Base-by-base conservation (phyloP, 2,329 filamentous ascomycete species). In the Cryphonectria parasitica region DNA sequence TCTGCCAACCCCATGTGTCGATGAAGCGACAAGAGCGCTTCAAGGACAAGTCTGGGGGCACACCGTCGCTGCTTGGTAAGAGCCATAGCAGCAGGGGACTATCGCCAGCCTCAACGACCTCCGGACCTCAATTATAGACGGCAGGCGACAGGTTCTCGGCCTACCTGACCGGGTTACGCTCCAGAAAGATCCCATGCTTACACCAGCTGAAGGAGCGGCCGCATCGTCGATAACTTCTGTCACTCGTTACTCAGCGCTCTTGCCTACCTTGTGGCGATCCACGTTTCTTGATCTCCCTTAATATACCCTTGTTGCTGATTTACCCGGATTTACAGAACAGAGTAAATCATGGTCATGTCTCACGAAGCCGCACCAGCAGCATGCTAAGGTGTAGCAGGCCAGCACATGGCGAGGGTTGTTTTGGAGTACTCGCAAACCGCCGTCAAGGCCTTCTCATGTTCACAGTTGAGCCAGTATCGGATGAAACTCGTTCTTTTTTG, bases 21-120 rank as follows among this genome's bases (percentile, higher is more conserved):
- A 79, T 81, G 80, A 82, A 75, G 79, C 78, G 76, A 79, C 77
- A 80, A 80, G 78, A 74, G 77, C 70, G 72, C 69, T n/a, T 71
- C 69, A 56, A 67, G 17, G 31, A 31, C 58, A n/a, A 31, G 17
- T 36, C 56, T 54, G 56, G 45, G 43, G 43, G 25, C 3, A 10
- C 56, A 7, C 54, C 54, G n/a, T 17, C 43, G 56, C 56, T 41
- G 34, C 6, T 34, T 28, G 22, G 15, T 13, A 28, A 36, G 13
- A 31, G 2, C 13, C n/a, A 28, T n/a, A 25, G 54, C 54, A 15
- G 39, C 41, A 15, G 56, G 22, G 10, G n/a, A 7, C 34, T 39
- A 6, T 61, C 31, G 39, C 2, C 22, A 39, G 58, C 22, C 22
- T 61, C 39, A 31, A 61, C 22, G 10, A n/a, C 58, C n/a, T 61